Base-by-base conservation (phyloP, 306 rosid genomes). In the Benincasa hispida region DNA sequence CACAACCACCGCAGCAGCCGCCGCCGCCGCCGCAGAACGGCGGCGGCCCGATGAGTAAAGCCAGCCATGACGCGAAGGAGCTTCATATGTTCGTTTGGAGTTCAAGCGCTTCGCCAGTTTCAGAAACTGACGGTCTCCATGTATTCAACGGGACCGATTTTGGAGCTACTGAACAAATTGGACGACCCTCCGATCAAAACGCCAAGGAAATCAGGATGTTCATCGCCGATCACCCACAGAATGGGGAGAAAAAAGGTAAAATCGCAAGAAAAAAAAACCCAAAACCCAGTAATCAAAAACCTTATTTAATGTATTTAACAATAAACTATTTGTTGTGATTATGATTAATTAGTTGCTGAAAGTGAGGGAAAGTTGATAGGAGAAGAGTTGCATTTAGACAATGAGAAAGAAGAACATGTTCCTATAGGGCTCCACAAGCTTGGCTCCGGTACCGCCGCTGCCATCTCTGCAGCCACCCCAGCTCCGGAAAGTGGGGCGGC, bases 71-170 rank as follows among this genome's bases (percentile, higher is more conserved):
- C 10, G 96, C 93, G 10, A 92, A 92, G 76, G 98, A 92, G 87
- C 94, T 92, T 5, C 98, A 92, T 76, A 90, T 92, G 98, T 92
- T 90, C 19, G 98, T 92, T 18, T 92, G 98, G 98, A 92, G 98
- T 83, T 90, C 98, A 0, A 90, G 96, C 25, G 87, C 84, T 0
- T 92, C 98, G 0, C 96, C 98, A 15, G 98, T 89, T 65, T 92
- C 98, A 0, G 96, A 95, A 45, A 83, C 79, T 1, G 90, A 90
- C 0, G 96, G 98, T 18, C 90, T 91, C 69, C 96, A 88, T n/a
- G 97, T 89, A 0, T 89, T 91, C 14, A 85, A 89, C 4, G 87
- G 80, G 50, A 1, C 14, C 18, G 60, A 47, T 11, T 48, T 47
- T 8, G 80, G 80, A 62, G 34, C 51, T 27, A 9, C 51, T 6